These are phyloP conservation scores for Aurinia saxatilis DNA, from an alignment of 345 rosid species.

Conservation along the genomic window DNA sequence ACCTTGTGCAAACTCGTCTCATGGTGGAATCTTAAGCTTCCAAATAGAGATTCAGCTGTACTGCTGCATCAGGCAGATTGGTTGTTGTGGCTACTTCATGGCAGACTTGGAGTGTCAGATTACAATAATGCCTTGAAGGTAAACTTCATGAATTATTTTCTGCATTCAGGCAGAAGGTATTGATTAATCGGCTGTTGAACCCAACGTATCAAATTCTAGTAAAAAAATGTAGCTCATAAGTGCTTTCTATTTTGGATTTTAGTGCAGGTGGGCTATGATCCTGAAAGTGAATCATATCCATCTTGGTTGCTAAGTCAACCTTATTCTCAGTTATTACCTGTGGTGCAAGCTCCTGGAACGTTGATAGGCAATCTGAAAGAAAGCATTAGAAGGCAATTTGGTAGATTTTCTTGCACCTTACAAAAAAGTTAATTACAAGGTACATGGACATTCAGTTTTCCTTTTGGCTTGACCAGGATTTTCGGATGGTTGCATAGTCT, in stretches of 20 bases:
- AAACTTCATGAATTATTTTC: not conserved
- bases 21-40: conserved; percentile 59
- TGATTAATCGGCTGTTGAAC: not conserved
- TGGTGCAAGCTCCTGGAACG: conserved; percentile 71
- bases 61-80: conserved; percentile 95
- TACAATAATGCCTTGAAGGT: conserved; percentile 93
- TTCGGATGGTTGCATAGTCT: conserved; percentile 57
- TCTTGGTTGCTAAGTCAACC: conserved; percentile 82
- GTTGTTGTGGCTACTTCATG: conserved; percentile 92
- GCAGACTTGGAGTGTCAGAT: conserved; percentile 82
- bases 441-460: not conserved
- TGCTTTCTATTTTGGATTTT: not conserved
- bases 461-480: conserved; percentile 50
- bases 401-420: conserved; percentile 28
- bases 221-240: not conserved
- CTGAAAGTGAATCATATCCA: conserved; percentile 77
- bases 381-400: conserved; percentile 44
- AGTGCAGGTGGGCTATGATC: conserved; percentile 87
- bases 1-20: conserved; percentile 89
- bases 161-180: not conserved
- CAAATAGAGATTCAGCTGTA: conserved; percentile 43
- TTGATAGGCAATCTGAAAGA: conserved; percentile 56
- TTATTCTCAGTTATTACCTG: conserved; percentile 63
- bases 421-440: not conserved
- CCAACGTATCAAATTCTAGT: not conserved